These are phyloP conservation scores for Leccinum longicurvipes DNA, from an alignment of 768 basidiomycete genomes.

Conservation along the genomic window DNA sequence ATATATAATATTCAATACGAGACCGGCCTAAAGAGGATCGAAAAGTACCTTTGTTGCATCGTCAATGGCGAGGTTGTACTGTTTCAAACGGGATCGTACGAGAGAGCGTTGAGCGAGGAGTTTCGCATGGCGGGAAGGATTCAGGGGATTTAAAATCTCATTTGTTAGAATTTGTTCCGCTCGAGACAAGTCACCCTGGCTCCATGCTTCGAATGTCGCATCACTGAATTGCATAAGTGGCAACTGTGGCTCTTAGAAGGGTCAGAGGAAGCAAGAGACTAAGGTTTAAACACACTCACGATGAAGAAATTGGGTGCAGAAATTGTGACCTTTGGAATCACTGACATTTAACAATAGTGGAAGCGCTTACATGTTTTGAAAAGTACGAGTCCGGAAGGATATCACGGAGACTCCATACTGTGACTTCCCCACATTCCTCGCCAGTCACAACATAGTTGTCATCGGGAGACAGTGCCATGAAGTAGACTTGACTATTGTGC, in stretches of 20 bases:
- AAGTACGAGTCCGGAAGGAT: constrained; percentile 1
- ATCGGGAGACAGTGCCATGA: too few relatives aligned
- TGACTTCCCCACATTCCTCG: too few relatives aligned
- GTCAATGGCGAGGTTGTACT: not conserved
- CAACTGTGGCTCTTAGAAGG: not conserved
- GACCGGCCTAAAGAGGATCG: not conserved
- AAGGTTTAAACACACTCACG: not conserved
- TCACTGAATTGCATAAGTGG: not conserved
- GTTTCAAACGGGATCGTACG: too few relatives aligned
- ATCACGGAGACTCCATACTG: too few relatives aligned
- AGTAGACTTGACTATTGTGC: not conserved
- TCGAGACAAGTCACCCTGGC: not conserved
- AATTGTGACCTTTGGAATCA: too few relatives aligned
- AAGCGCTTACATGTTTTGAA: not conserved
- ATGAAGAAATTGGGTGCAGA: too few relatives aligned
- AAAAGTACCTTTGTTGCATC: constrained; percentile 5
- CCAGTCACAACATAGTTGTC: too few relatives aligned
- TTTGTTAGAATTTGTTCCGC: too few relatives aligned
- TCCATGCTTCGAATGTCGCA: not conserved
- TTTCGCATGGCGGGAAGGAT: too few relatives aligned
- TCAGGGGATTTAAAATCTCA: too few relatives aligned
- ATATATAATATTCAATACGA: not conserved
- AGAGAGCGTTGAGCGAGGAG: too few relatives aligned
- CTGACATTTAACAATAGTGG: too few relatives aligned
- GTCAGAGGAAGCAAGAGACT: not conserved